phyloP scores from a whole-genome alignment of 2,329 filamentous ascomycete species.

The Stagonosporopsis tanaceti region DNA sequence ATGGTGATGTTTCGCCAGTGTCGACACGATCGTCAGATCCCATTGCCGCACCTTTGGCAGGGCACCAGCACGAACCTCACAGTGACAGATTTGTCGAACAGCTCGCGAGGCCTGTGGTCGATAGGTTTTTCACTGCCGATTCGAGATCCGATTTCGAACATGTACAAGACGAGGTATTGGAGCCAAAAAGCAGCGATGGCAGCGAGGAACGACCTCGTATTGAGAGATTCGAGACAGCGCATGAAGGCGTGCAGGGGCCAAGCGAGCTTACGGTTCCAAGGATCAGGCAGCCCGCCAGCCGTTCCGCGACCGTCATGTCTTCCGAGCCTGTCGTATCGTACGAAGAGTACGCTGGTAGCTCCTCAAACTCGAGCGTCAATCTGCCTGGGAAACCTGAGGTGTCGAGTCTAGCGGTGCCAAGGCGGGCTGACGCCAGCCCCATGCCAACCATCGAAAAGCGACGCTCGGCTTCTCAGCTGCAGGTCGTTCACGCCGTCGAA shows the following conservation, averaged over 20 bases:
- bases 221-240: slow-evolving; percentile 20
- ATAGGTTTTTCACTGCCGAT: slow-evolving; percentile 10
- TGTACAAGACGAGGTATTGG: not conserved
- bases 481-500: slow-evolving; percentile 44
- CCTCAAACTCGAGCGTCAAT: slow-evolving; percentile 10
- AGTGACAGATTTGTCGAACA: not conserved
- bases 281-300: slow-evolving; percentile 15
- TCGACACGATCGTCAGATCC: slow-evolving; percentile 22
- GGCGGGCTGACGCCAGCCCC: slow-evolving; percentile 8
- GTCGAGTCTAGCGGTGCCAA: slow-evolving; percentile 4
- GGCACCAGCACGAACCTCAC: not conserved
- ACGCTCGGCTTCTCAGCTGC: slow-evolving; percentile 31
- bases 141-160: not conserved
- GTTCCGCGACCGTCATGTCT: slow-evolving; percentile 12
- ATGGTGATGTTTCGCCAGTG: slow-evolving; percentile 38
- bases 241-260: slow-evolving; percentile 16
- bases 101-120: not conserved
- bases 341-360: slow-evolving; percentile 17
- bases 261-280: slow-evolving; percentile 24
- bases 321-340: slow-evolving; percentile 16
- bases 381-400: slow-evolving; percentile 14
- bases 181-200: slow-evolving; percentile 18
- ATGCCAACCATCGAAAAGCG: slow-evolving; percentile 9
- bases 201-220: slow-evolving; percentile 20
- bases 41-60: not conserved